Evolutionary conservation across 2,329 filamentous ascomycete genomes (phyloP), one percentile per base, ranked within the genome.

Genomic region (Verticillium klebahnii): DNA sequence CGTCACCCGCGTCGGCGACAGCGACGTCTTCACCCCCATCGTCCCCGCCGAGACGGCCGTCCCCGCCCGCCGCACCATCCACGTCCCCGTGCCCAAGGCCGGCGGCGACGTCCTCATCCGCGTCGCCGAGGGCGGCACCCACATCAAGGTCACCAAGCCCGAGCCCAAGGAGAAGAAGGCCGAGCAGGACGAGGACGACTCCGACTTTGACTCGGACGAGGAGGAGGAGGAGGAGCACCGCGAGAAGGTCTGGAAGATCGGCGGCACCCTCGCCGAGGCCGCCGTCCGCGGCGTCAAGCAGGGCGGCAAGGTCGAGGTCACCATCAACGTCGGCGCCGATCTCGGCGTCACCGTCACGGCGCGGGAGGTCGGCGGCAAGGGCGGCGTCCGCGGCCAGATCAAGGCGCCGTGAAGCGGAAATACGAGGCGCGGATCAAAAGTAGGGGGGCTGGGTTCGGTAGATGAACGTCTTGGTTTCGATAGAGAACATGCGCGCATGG

Each of bases 81-180:
- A 93, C 71, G 88, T 98, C 70, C 74, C 84, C 52, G 89, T 87
- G 6, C 89, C 92, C 63, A 88, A 90, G 74, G 86, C 88, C 56
- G 93, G 93, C 64, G 95, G 95, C 60, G 90, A 97, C 71, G 90
- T 98, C 3, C 82, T 98, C 14, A 80, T 99, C 75, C 92, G 91
- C 78, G 84, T 99, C 60, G 91, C 89, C 67, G 95, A 99, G 81
- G 95, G 92, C 68, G 85, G 85, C 69, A 89, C 92, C 52, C 90
- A 96, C 76, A 97, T 98, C 82, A 96, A 96, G 79, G 88, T 97
- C 70, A 94, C 91, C 65, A 92, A 95, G 81, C 88, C 91, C 39
- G 91, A 94, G 79, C 86, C 89, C 64, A 92, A 92, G 82, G 68
- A 86, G 63, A 91, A 92, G 71, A 89, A 90, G 78, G 69, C 85